Evolutionary conservation across 345 rosid genomes (phyloP).

Genomic region (Leavenworthia alabamica): DNA sequence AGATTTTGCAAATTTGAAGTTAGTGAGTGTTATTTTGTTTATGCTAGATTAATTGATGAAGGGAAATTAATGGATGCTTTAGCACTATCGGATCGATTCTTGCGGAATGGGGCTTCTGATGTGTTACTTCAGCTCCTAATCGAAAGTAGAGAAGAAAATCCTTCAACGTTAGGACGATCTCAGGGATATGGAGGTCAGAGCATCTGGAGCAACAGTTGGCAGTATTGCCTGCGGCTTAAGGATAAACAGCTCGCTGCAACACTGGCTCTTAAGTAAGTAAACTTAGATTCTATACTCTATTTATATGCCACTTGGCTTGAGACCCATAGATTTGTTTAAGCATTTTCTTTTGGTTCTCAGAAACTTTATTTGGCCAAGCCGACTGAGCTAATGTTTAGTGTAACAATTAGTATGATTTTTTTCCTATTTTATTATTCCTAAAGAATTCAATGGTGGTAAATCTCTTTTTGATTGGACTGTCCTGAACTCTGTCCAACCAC

Average conservation of each 20-base stretch:
- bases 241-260: constrained; percentile 82
- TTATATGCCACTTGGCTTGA: background rate
- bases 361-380: constrained; percentile 1
- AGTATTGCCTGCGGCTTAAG: constrained; percentile 93
- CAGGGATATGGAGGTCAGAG: constrained; percentile 54
- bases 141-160: constrained; percentile 62
- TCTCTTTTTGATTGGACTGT: background rate
- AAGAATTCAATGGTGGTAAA: background rate
- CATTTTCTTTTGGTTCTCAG: constrained; percentile 4
- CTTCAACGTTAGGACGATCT: constrained; percentile 40
- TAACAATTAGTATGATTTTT: background rate
- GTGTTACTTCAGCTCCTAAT: constrained; percentile 76
- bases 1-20: background rate
- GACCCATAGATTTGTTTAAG: background rate
- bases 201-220: constrained; percentile 84
- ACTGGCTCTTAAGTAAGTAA: constrained; percentile 80
- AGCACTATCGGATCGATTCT: constrained; percentile 94
- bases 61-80: constrained; percentile 92
- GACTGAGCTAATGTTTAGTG: background rate
- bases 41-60: constrained; percentile 68
- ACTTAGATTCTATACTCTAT: background rate
- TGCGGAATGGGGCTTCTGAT: constrained; percentile 88
- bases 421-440: background rate
- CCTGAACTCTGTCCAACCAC: background rate
- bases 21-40: constrained; percentile 5